Conservation (phyloP, 1,284 basidiomycete genomes). For the Amylostereum areolatum region DNA sequence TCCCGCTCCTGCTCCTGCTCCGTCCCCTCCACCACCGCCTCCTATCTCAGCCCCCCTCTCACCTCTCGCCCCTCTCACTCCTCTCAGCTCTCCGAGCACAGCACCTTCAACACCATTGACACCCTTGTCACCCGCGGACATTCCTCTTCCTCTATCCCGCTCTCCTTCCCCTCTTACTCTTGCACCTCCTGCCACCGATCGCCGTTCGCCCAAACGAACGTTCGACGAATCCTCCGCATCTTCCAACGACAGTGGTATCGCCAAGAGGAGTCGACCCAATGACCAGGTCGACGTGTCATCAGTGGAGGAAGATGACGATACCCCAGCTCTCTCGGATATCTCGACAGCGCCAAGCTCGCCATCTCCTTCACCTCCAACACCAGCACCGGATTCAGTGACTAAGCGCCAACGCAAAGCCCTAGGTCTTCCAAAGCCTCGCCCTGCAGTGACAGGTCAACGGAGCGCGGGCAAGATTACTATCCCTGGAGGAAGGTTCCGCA, state of each 20-base stretch:
- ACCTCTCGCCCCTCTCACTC: conserved; percentile 7
- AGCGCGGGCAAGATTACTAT: conserved; percentile 51
- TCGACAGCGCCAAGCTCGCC: conserved; percentile 35
- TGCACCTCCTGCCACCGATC: conserved; percentile 23
- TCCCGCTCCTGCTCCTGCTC: conserved; percentile 1
- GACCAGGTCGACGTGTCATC: conserved; percentile 30
- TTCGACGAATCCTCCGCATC: conserved; percentile 57
- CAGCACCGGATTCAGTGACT: conserved; percentile 39
- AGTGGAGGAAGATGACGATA: conserved; percentile 27
- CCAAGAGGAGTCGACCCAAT: conserved; percentile 21
- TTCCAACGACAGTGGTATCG: conserved; percentile 24
- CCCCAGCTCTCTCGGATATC: conserved; percentile 26
- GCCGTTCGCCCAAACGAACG: conserved; percentile 57
- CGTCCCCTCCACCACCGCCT: conserved; percentile 15
- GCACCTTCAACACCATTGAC: conserved; percentile 14
- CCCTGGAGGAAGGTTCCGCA: conserved; percentile 46
- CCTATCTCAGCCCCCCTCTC: conserved; percentile 9
- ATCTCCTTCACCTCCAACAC: conserved; percentile 29
- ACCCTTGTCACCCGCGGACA: conserved; percentile 23
- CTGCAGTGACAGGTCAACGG: conserved; percentile 21
- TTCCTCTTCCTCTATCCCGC: conserved; percentile 38
- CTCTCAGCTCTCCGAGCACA: conserved; percentile 12
- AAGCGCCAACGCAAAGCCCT: conserved; percentile 60
- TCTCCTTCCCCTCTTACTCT: conserved; percentile 36
- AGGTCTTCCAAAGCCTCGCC: conserved; percentile 51